Evolutionary conservation across 345 rosid genomes (phyloP), one percentile per base, ranked within the genome.

Genomic region (Citrus glauca): DNA sequence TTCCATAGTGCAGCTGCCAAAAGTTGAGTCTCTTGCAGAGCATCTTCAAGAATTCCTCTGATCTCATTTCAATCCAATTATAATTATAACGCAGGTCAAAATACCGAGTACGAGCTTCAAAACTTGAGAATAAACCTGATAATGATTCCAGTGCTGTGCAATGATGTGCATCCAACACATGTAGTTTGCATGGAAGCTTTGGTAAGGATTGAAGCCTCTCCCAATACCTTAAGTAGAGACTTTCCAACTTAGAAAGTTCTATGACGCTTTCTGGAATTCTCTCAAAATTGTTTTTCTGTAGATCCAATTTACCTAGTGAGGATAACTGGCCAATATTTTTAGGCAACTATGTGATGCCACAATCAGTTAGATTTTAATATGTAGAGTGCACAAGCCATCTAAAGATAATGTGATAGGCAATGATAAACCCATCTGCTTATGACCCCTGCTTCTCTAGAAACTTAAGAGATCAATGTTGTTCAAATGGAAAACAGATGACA

Each of bases 161-260:
- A 53, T 19, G 57, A 53, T 19, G 20, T 53, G 7, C 56, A 50
- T 50, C 56, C 22, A 53, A 14, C 50, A 13, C 50, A 45, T 11
- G 22, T 53, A 53, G 57, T 4, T 53, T 53, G 19, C 57, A 17
- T 48, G 79, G 82, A 80, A 70, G 66, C 37, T 70, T 35, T 7
- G 68, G 76, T 40, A 81, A 27, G 45, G 20, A 32, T 19, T 38
- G 67, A 66, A 76, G 79, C 17, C 32, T 70, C 8, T 14, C 8
- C 59, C 80, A 75, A 32, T 63, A 1, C 9, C 64, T 27, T 19
- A 69, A 22, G 7, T 0, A 2, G 37, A 80, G 79, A 1, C 2
- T 6, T 69, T 30, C 20, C 24, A 37, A 3, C 4, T 37, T 27
- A 16, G 25, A 40, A 55, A 73, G 78, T 4, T 42, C 53, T 9